These are phyloP conservation scores for Kalanchoe fedtschenkoi DNA, from an alignment of 164 flowering plant species.

Conservation along the genomic window DNA sequence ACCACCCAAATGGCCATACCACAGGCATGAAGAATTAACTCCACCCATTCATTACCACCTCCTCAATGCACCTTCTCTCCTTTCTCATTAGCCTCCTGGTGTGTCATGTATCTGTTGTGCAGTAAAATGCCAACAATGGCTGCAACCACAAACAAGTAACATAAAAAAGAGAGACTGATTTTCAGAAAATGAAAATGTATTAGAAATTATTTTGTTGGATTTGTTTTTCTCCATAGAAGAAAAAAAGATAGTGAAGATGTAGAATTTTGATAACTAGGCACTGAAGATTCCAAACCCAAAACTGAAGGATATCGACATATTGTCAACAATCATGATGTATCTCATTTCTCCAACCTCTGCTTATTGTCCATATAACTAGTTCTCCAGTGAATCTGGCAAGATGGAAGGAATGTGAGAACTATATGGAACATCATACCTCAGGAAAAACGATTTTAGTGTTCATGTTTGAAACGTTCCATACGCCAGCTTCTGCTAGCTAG, in stretches of 20 bases:
- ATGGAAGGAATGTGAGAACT: too few species aligned
- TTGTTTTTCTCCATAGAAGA: not conserved
- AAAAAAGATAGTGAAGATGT: not conserved
- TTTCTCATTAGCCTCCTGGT: not conserved
- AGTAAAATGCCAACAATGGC: not conserved
- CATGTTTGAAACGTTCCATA: too few species aligned
- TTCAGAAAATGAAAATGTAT: not conserved
- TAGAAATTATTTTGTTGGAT: not conserved
- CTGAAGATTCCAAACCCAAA: not conserved
- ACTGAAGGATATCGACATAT: not conserved
- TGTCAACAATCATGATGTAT: too few species aligned
- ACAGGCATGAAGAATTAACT: too few species aligned
- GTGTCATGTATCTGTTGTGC: not conserved
- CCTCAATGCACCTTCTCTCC: not conserved
- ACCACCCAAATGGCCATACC: too few species aligned
- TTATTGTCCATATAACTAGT: too few species aligned
- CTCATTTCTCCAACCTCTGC: too few species aligned
- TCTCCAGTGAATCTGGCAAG: too few species aligned
- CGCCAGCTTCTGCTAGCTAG: too few species aligned
- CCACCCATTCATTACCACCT: too few species aligned
- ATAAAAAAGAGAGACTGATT: not conserved
- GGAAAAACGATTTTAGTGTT: too few species aligned
- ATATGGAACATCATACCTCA: too few species aligned
- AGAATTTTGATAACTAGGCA: not conserved
- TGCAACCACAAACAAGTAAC: not conserved